A percentile compares a stretch with the other conserved stretches of the same genome.
phyloP scores from a whole-genome alignment of 768 basidiomycete species.

The Tremella mesenterica region DNA sequence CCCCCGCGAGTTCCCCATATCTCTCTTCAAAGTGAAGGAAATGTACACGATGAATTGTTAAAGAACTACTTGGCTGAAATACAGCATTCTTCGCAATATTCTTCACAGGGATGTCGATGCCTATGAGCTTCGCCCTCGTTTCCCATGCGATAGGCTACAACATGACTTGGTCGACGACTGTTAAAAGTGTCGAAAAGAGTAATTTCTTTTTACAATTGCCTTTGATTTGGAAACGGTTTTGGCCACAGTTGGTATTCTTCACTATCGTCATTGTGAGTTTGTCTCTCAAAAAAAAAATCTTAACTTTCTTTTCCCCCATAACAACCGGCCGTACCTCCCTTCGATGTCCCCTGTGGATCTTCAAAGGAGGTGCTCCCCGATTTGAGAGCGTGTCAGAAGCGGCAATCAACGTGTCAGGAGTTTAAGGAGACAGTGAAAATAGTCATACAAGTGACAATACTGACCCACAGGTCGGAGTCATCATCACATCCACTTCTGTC shows the following conservation, averaged over 20 bases:
- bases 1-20: no score
- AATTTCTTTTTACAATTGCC: slow-evolving; percentile 90
- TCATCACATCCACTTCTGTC: slow-evolving; percentile 51
- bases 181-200: slow-evolving; percentile 76
- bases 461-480: slow-evolving; percentile 47
- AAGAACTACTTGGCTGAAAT: slow-evolving; percentile 50
- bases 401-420: no score
- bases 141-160: slow-evolving; percentile 57
- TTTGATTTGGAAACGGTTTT: slow-evolving; percentile 69
- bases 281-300: no score
- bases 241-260: slow-evolving; percentile 53
- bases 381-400: neutral
- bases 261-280: slow-evolving; percentile 29
- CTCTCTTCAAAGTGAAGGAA: no score
- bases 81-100: slow-evolving; percentile 59
- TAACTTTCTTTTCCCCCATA: no score
- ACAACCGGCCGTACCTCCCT: no score
- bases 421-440: no score
- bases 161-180: slow-evolving; percentile 55
- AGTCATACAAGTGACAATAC: no score
- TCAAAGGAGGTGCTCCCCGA: neutral
- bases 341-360: neutral
- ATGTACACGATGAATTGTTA: no score
- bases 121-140: slow-evolving; percentile 55
- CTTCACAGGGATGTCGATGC: slow-evolving; percentile 56